These are phyloP conservation scores for Lyophyllum decastes DNA, from an alignment of 768 basidiomycete genomes.

Conservation along the genomic window DNA sequence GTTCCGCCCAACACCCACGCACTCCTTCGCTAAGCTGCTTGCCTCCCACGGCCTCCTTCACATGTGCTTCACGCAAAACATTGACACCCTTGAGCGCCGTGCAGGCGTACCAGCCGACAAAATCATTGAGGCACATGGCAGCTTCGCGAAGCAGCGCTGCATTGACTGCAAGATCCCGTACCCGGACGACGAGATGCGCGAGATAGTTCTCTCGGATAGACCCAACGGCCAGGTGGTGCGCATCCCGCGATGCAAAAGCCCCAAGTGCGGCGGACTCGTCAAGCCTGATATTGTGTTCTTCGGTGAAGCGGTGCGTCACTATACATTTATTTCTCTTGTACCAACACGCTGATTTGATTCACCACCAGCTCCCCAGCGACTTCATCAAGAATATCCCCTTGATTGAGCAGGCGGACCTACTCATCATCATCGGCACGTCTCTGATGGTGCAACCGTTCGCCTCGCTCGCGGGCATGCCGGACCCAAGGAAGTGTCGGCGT, in stretches of 20 bases:
- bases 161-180: conserved; percentile 67
- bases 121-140: conserved; percentile 95
- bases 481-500: conserved; percentile 58
- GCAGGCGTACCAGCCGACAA: conserved; percentile 74
- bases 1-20: conserved; percentile 84
- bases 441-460: conserved; percentile 89
- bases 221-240: conserved; percentile 40
- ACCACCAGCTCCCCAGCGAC: conserved; percentile 62
- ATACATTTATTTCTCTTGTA: background rate
- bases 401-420: conserved; percentile 73
- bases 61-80: conserved; percentile 88
- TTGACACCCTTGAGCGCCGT: conserved; percentile 87
- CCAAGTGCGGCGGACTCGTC: conserved; percentile 67
- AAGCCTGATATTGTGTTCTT: conserved; percentile 98
- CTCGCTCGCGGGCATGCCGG: conserved; percentile 62
- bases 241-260: conserved; percentile 61
- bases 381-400: conserved; percentile 62
- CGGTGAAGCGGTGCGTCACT: conserved; percentile 66
- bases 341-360: background rate
- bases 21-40: conserved; percentile 87
- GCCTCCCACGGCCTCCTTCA: conserved; percentile 67
- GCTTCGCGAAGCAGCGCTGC: conserved; percentile 86
- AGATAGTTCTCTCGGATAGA: conserved; percentile 10
- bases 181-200: conserved; percentile 68
- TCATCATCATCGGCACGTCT: conserved; percentile 91